These are phyloP conservation scores for Malania oleifera DNA, from an alignment of 164 flowering plant species.

Conservation along the genomic window DNA sequence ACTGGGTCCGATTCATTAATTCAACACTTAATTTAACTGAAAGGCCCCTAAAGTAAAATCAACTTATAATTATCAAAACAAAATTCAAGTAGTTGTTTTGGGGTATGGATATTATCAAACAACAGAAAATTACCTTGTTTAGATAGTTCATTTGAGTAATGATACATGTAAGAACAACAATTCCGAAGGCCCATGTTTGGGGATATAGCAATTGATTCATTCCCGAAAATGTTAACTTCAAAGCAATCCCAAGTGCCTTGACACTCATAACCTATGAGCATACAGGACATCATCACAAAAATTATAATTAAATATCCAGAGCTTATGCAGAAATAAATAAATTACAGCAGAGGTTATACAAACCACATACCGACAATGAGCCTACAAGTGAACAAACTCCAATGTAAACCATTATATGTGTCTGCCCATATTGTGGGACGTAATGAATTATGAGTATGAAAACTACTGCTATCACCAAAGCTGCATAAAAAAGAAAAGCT, in stretches of 20 bases:
- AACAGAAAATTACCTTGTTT: conserved; percentile 56
- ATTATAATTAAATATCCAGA: background rate
- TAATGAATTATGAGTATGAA: conserved; percentile 47
- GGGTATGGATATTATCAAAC: too few species aligned
- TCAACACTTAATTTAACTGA: too few species aligned
- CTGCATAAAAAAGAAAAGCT: conserved; percentile 72
- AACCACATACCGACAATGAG: conserved; percentile 54
- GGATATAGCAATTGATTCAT: conserved; percentile 60
- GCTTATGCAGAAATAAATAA: background rate
- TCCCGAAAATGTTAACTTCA: conserved; percentile 62
- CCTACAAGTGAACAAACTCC: conserved; percentile 86
- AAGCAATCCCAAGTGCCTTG: conserved; percentile 66
- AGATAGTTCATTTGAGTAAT: conserved; percentile 63
- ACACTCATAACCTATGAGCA: conserved; percentile 62
- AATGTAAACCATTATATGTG: conserved; percentile 72
- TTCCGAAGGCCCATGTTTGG: conserved; percentile 58
- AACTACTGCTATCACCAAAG: conserved; percentile 47
- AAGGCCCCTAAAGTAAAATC: too few species aligned
- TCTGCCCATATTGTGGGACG: conserved; percentile 72
- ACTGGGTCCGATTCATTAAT: too few species aligned
- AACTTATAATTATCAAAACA: too few species aligned
- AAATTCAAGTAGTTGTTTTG: too few species aligned
- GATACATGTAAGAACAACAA: conserved; percentile 44
- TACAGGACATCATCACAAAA: background rate
- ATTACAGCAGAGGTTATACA: conserved; percentile 2